Percentiles rank a stretch among this genome's conserved stretches.
These are phyloP conservation scores for Plasmodium relictum DNA, from an alignment of 169 alveolate species.

Conservation along the genomic window DNA sequence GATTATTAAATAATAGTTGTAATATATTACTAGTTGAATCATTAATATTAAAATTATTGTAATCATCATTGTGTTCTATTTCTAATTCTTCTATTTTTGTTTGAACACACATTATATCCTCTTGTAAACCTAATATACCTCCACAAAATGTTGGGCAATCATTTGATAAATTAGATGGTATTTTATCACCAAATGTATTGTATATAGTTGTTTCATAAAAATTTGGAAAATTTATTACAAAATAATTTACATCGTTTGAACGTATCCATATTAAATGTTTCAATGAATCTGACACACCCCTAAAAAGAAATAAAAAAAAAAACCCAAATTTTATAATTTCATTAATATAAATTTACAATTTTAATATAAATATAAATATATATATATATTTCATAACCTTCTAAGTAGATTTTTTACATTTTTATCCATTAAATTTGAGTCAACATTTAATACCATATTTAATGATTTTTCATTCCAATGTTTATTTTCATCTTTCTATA, in stretches of 20 bases:
- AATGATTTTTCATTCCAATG: conserved; percentile 62
- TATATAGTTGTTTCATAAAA: conserved; percentile 66
- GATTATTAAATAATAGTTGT: conserved; percentile 45
- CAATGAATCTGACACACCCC: conserved; percentile 64
- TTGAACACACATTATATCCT: conserved; percentile 74
- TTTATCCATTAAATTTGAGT: conserved; percentile 59
- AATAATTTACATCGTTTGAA: conserved; percentile 60
- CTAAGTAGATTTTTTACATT: conserved; percentile 47
- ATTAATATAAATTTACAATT: neutral
- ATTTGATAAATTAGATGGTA: conserved; percentile 56
- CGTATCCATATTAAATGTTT: conserved; percentile 63
- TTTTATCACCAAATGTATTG: conserved; percentile 58
- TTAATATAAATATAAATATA: neutral
- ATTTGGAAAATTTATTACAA: conserved; percentile 62
- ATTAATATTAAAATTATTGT: conserved; percentile 35
- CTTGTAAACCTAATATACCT: conserved; percentile 64
- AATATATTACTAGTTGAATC: conserved; percentile 69
- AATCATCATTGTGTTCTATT: conserved; percentile 57
- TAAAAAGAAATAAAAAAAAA: neutral
- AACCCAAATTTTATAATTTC: neutral
- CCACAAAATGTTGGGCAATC: conserved; percentile 74
- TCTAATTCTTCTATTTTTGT: conserved; percentile 68
- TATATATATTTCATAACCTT: conserved; percentile 16
- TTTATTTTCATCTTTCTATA: conserved; percentile 51
- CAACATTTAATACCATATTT: conserved; percentile 40